Evolutionary conservation across 106 monocot species (phyloP).

Genomic region (Acanthochlamys bracteata): DNA sequence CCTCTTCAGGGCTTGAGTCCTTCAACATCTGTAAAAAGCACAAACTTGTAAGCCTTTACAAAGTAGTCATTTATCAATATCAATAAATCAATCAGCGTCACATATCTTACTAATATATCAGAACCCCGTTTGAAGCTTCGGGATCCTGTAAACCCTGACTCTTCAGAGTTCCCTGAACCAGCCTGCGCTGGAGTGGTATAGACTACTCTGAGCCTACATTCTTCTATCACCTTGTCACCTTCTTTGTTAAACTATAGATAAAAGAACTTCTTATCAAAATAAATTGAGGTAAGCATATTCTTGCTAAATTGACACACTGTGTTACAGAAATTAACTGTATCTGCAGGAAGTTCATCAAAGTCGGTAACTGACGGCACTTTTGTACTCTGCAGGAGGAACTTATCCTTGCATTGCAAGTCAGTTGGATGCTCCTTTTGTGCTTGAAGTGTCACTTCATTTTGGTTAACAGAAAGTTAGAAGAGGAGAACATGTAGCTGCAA

Average conservation of each 20-base stretch:
- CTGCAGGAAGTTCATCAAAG: conserved; percentile 72
- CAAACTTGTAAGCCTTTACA: background rate
- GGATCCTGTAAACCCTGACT: conserved; percentile 16
- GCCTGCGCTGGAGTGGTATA: conserved; percentile 31
- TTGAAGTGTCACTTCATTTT: conserved; percentile 71
- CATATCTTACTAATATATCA: conserved; percentile 37
- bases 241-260: conserved; percentile 71
- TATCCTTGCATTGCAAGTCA: conserved; percentile 89
- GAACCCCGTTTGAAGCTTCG: conserved; percentile 15
- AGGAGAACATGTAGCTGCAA: background rate
- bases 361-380: conserved; percentile 56
- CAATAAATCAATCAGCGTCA: background rate
- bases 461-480: background rate
- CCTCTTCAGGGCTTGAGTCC: conserved; percentile 44
- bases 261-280: background rate
- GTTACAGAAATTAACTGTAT: conserved; percentile 33
- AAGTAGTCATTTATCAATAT: background rate
- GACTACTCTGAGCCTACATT: conserved; percentile 74
- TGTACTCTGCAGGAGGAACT: conserved; percentile 89
- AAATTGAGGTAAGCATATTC: background rate
- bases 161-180: conserved; percentile 31
- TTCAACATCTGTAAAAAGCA: conserved; percentile 25
- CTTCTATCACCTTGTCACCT: conserved; percentile 58
- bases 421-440: conserved; percentile 60
- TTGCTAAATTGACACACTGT: background rate